Evolutionary conservation across 1,284 basidiomycete genomes (phyloP).

Genomic region (Trametes sp.): DNA sequence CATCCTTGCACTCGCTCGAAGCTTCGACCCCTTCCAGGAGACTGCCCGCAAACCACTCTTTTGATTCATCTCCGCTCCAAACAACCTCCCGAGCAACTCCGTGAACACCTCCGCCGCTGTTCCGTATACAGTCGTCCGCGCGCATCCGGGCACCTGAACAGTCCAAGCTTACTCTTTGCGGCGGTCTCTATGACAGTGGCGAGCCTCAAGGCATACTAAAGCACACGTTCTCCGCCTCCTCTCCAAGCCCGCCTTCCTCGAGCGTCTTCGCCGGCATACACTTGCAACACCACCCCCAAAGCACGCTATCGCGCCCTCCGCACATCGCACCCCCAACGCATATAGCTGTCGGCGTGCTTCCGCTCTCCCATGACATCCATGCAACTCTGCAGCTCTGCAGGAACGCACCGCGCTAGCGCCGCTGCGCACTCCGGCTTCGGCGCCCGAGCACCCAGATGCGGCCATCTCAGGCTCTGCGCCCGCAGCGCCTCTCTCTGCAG

Average conservation of each 20-base stretch:
- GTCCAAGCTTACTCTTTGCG: not conserved
- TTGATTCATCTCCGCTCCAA: not conserved
- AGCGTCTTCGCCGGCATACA: not conserved
- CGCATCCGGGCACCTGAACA: not conserved
- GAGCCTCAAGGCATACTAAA: slow-evolving; percentile 21
- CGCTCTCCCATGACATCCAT: not conserved
- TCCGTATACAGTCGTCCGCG: too few species aligned
- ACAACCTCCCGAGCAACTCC: not conserved
- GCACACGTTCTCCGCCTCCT: not conserved
- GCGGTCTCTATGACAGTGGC: not conserved
- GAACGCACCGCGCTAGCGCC: not conserved
- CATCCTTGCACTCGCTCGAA: not conserved
- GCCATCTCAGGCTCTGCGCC: slow-evolving; percentile 9
- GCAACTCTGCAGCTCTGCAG: slow-evolving; percentile 13
- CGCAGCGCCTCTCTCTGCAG: not conserved
- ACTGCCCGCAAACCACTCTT: not conserved
- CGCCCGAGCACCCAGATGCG: slow-evolving; percentile 7
- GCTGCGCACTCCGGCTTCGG: not conserved
- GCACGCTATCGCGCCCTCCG: not conserved
- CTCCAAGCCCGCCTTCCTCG: slow-evolving; percentile 6
- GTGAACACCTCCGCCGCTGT: not conserved
- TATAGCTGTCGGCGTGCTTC: not conserved
- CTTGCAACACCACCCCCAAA: not conserved
- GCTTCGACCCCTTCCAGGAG: not conserved
- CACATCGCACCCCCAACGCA: too few species aligned